Percentiles rank a stretch among this genome's conserved stretches.
These are phyloP conservation scores for Vigna unguiculata DNA, from an alignment of 306 rosid genomes.

Conservation along the genomic window DNA sequence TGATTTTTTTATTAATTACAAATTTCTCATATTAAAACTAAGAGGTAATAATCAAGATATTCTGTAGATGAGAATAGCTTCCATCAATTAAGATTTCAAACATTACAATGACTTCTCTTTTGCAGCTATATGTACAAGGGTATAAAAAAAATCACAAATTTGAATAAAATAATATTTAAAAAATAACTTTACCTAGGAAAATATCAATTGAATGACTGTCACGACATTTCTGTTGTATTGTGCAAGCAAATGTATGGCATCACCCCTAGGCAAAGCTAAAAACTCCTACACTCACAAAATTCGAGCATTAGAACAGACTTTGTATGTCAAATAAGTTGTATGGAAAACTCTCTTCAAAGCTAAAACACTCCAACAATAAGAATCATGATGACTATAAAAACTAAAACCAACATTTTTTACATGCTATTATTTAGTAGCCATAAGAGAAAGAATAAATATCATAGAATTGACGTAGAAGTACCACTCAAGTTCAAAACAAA, in stretches of 20 bases:
- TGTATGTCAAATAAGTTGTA: background rate
- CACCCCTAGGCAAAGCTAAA: constrained; percentile 96
- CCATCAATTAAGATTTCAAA: constrained; percentile 29
- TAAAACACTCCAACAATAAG: background rate
- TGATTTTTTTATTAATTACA: constrained; percentile 34
- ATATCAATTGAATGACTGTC: constrained; percentile 92
- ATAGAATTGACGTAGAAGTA: background rate
- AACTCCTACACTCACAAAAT: constrained; percentile 72
- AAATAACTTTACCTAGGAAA: constrained; percentile 54
- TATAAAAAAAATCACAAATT: constrained; percentile 43
- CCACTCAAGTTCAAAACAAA: background rate
- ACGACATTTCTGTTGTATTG: constrained; percentile 95
- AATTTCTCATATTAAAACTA: constrained; percentile 44
- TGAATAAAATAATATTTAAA: constrained; percentile 62
- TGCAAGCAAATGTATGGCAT: constrained; percentile 95
- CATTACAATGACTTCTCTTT: constrained; percentile 39
- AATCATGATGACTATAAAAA: background rate
- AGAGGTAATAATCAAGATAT: constrained; percentile 41
- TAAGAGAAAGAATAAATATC: background rate
- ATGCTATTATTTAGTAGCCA: background rate
- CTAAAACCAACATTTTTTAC: background rate
- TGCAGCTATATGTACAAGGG: constrained; percentile 48
- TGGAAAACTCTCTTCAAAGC: constrained; percentile 2
- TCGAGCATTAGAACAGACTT: background rate
- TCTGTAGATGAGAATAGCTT: constrained; percentile 38